A percentile compares a stretch with the other conserved stretches of the same genome.
phyloP scores from a whole-genome alignment of 257 asterid genomes.

The Mentha longifolia region DNA sequence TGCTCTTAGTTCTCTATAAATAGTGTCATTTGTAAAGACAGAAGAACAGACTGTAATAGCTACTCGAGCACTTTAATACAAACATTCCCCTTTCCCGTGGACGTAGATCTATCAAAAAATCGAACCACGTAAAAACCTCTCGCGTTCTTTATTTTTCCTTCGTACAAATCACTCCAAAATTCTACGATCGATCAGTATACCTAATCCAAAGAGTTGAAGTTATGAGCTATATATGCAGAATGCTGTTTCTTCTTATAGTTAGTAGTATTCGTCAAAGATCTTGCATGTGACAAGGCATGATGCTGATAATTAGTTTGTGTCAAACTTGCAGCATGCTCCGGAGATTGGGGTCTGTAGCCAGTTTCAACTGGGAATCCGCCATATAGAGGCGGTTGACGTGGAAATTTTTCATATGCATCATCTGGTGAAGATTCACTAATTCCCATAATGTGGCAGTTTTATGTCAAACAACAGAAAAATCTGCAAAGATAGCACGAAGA shows the following conservation, averaged over 20 bases:
- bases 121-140: too few species aligned
- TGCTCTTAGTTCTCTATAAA: too few species aligned
- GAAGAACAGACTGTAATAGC: too few species aligned
- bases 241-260: constrained; percentile 45
- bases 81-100: too few species aligned
- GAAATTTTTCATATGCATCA: constrained; percentile 38
- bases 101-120: too few species aligned
- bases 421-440: constrained; percentile 69
- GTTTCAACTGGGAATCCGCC: constrained; percentile 43
- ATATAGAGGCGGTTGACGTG: constrained; percentile 39
- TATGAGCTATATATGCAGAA: constrained; percentile 65
- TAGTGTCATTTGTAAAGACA: too few species aligned
- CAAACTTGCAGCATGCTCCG: constrained; percentile 45
- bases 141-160: too few species aligned
- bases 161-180: too few species aligned
- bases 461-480: constrained; percentile 1
- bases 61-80: too few species aligned
- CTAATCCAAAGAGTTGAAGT: constrained; percentile 79
- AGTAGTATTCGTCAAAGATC: constrained; percentile 42
- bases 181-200: too few species aligned
- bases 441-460: constrained; percentile 58
- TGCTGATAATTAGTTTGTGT: constrained; percentile 40
- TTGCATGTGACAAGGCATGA: constrained; percentile 37
- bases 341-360: constrained; percentile 44
- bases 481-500: constrained; percentile 33